Base-by-base conservation (phyloP, 495 filamentous ascomycete genomes). In the Apiosordaria backusii region DNA sequence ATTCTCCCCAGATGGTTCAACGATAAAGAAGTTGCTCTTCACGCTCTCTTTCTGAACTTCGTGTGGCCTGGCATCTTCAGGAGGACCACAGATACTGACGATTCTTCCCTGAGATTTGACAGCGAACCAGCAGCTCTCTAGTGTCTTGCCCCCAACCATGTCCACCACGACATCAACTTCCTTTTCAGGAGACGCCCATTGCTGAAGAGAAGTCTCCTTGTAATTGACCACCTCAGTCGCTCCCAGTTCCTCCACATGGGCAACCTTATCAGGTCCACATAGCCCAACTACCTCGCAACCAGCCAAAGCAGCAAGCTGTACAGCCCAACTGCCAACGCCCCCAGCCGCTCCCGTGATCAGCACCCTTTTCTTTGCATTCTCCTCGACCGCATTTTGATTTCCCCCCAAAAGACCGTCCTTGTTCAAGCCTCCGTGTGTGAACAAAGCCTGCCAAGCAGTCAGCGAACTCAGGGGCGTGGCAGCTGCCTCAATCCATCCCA, bases 151-250 rank as follows among this genome's bases (percentile, higher is more conserved):
- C 0, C 87, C 87, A 40, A 90, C 79, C 76, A 89, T 84, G 72
- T 92, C 90, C n/a, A 92, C 71, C 1, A 86, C 80, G 24, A 85
- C 78, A 67, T 85, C 79, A 71, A 84, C 89, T 45, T 85, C 78
- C 7, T 77, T 72, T 69, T 78, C 79, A 6, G 90, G 70, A 45
- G 81, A 69, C 1, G 88, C 79, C 77, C 87, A 81, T 18, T 75
- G 71, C n/a, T 75, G 71, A 4, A 78, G 23, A 7, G 76, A 75
- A 2, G 80, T 82, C 9, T 77, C 74, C 22, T 79, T 85, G 70
- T 93, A 93, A 71, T 93, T 87, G 25, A 93, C 79, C 2, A 90
- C 83, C 65, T 88, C 84, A 61, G 90, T 87, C 3, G 89, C 89
- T 0, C 89, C 90, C 1, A 90, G 74, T 50, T 74, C 69, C 40